These are phyloP conservation scores for Oryza longistaminata DNA, from an alignment of 176 grass and related monocot genomes.

Conservation along the genomic window DNA sequence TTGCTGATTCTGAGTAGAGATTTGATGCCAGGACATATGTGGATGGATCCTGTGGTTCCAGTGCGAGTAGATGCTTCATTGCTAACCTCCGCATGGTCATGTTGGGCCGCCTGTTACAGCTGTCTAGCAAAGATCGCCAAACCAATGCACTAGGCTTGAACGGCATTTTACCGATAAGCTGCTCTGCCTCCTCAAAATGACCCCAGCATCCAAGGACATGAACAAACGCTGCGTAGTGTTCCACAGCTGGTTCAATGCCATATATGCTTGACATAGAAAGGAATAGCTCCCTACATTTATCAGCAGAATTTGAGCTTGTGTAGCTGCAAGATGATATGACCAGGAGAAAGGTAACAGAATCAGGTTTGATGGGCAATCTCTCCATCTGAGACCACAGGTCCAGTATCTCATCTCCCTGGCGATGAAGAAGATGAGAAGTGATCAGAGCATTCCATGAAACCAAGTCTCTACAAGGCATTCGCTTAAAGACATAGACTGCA, in stretches of 20 bases:
- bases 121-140: constrained; percentile 74
- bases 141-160: constrained; percentile 50
- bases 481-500: constrained; percentile 44
- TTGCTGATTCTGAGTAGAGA: constrained; percentile 60
- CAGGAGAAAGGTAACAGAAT: constrained; percentile 66
- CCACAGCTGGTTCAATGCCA: constrained; percentile 42
- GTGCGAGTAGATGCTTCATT: constrained; percentile 44
- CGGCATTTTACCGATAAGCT: constrained; percentile 53
- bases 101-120: constrained; percentile 45
- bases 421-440: constrained; percentile 55
- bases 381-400: constrained; percentile 57
- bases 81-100: constrained; percentile 33
- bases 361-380: constrained; percentile 41
- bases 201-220: constrained; percentile 61
- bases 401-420: constrained; percentile 51
- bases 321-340: constrained; percentile 58
- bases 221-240: constrained; percentile 57
- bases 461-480: constrained; percentile 50
- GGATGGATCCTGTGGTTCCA: background rate
- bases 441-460: constrained; percentile 71
- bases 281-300: constrained; percentile 48
- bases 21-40: constrained; percentile 54
- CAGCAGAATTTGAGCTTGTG: constrained; percentile 52
- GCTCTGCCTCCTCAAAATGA: constrained; percentile 57
- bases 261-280: constrained; percentile 44